These are phyloP conservation scores for Acorus calamus DNA, from an alignment of 106 monocot genomes.

Conservation along the genomic window DNA sequence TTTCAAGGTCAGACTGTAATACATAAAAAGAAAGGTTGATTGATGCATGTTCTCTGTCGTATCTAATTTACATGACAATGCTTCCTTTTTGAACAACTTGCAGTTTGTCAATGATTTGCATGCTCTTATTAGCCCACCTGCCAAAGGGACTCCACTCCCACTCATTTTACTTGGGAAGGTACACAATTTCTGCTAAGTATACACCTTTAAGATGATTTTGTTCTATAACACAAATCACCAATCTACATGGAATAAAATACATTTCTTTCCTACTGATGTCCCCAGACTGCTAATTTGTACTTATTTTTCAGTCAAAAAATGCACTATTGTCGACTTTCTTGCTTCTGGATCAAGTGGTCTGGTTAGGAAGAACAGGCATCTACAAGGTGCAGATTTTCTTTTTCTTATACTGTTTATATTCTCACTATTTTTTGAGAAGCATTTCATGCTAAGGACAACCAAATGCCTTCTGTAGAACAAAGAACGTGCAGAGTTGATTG, in stretches of 20 bases:
- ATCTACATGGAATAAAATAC: too few relatives aligned
- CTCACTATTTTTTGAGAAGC: not conserved
- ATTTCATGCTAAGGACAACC: too few relatives aligned
- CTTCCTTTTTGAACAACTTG: constrained; percentile 7
- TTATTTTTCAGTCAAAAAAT: constrained; percentile 73
- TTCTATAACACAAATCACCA: not conserved
- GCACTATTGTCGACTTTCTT: constrained; percentile 83
- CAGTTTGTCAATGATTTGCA: constrained; percentile 95
- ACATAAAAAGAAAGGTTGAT: not conserved
- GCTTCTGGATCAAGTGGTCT: constrained; percentile 95
- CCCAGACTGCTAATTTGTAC: not conserved
- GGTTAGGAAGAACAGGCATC: constrained; percentile 79
- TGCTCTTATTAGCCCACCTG: constrained; percentile 70
- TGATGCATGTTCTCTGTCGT: not conserved
- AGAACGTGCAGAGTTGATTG: constrained; percentile 55
- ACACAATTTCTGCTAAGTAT: not conserved
- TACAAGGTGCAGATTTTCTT: constrained; percentile 54
- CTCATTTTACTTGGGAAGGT: constrained; percentile 86
- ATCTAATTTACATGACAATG: not conserved
- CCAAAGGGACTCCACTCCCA: constrained; percentile 57
- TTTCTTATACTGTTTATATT: not conserved
- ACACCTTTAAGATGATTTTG: not conserved
- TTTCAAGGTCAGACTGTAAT: constrained; percentile 41
- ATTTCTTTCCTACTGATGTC: too few relatives aligned
- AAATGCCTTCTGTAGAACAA: constrained; percentile 32